Conservation (phyloP, 202 grass and related monocot species). For the Setaria italica region DNA sequence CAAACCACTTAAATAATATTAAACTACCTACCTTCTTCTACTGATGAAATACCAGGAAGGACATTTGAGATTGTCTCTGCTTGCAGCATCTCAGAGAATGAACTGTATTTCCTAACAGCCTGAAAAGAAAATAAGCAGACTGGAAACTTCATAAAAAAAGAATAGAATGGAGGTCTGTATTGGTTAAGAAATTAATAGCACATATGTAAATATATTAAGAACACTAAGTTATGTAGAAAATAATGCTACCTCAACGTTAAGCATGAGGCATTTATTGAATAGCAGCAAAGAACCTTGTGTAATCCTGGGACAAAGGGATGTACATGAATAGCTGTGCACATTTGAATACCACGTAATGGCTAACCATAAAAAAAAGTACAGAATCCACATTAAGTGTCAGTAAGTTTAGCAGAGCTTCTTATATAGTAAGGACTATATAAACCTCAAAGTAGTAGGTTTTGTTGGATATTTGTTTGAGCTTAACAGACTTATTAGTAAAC, state of each 20-base stretch:
- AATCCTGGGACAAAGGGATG: slow-evolving; percentile 59
- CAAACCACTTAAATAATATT: slow-evolving; percentile 16
- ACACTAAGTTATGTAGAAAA: background rate
- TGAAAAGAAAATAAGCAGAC: slow-evolving; percentile 48
- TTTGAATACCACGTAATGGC: slow-evolving; percentile 3
- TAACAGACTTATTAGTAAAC: background rate
- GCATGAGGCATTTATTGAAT: slow-evolving; percentile 89
- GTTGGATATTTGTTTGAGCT: background rate
- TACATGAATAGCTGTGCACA: slow-evolving; percentile 34
- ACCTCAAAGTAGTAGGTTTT: background rate
- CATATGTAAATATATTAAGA: background rate
- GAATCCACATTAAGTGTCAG: background rate
- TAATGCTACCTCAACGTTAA: slow-evolving; percentile 74
- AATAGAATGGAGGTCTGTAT: background rate
- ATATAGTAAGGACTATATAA: background rate
- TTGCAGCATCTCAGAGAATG: slow-evolving; percentile 84
- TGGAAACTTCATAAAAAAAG: slow-evolving; percentile 11
- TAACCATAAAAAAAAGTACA: slow-evolving; percentile 17
- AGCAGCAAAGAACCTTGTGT: slow-evolving; percentile 70
- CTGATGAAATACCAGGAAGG: slow-evolving; percentile 75
- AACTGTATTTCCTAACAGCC: slow-evolving; percentile 63
- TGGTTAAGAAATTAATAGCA: slow-evolving; percentile 14
- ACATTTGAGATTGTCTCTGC: slow-evolving; percentile 78
- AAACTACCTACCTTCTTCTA: slow-evolving; percentile 65
- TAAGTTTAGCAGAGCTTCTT: background rate